Evolutionary conservation across 305 asterid genomes (phyloP), one percentile per base, ranked within the genome.

Genomic region (Fraxinus ornus): DNA sequence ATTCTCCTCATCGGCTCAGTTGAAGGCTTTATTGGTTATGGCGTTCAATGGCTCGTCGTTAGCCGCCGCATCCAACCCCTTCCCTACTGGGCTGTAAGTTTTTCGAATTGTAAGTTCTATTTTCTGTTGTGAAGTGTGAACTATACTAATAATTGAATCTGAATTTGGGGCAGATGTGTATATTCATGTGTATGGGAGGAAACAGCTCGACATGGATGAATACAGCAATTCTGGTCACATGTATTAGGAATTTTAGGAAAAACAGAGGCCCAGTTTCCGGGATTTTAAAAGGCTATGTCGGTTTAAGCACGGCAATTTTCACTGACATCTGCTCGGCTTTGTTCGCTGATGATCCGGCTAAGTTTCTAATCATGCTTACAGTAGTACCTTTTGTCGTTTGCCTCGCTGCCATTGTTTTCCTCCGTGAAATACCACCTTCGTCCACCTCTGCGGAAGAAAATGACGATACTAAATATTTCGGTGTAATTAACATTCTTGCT

Each of bases 121-220:
- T 74, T n/a, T 35, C 21, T n/a, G 6, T 4, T 36, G 8, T 74
- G 13, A 15, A 17, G 21, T 36, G 39, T 32, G 17, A 10, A 36
- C 8, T 12, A 13, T 21, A 8, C 55, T 74, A 28, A n/a, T 17
- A 33, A 22, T 21, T 19, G 15, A 36, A 33, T 74, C 15, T 32
- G 13, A 64, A 55, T 78, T 62, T 37, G 57, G 79, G 80, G 83
- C 86, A 92, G 95, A 95, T 94, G 99, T 89, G 93, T 75, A 85
- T 94, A 41, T 90, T 95, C 74, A 86, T 95, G 60, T 95, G 98
- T 89, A 89, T 95, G 99, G 99, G 97, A 12, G 99, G 99, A 1
- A 95, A 95, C 93, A 95, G 99, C 82, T 93, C 97, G 22, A 94
- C 98, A 7, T 95, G 99, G 99, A 95, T 95, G 98, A 95, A 95